Evolutionary conservation across 331 rosid genomes (phyloP).

Genomic region (Erythrophleum ivorense): DNA sequence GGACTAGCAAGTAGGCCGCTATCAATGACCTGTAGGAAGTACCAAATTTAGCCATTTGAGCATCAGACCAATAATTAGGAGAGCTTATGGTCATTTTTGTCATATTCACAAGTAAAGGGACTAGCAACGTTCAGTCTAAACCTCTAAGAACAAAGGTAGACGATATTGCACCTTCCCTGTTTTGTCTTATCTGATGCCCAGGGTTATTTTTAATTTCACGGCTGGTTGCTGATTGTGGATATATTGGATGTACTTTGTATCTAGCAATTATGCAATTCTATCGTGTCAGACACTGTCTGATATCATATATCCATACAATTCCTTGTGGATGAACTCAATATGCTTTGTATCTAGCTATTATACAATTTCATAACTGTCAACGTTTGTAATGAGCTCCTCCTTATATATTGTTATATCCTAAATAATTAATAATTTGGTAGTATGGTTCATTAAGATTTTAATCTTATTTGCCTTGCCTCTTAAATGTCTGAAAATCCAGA

Average conservation of each 20-base stretch:
- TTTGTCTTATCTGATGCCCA: not conserved
- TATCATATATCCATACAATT: constrained; percentile 33
- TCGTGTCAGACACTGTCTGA: not conserved
- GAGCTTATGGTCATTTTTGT: not conserved
- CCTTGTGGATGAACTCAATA: constrained; percentile 13
- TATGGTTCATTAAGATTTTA: constrained; percentile 10
- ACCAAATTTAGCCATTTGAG: constrained; percentile 25
- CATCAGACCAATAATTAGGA: constrained; percentile 11
- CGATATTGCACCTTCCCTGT: not conserved
- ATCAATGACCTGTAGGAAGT: constrained; percentile 78
- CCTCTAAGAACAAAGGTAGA: not conserved
- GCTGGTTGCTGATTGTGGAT: not conserved
- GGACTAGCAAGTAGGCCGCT: constrained; percentile 96
- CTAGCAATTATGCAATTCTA: not conserved
- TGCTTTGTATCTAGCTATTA: not conserved
- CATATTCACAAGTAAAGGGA: constrained; percentile 2
- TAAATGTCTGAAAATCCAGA: constrained; percentile 3
- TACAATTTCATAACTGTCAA: not conserved
- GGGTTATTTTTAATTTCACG: not conserved
- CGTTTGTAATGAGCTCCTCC: not conserved
- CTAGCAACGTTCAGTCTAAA: constrained; percentile 2
- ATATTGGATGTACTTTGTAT: not conserved
- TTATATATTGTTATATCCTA: constrained; percentile 8
- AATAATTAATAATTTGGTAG: constrained; percentile 5
- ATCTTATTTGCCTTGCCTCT: not conserved